phyloP scores from a whole-genome alignment of 2,329 filamentous ascomycete species.

The Xylariaceae sp. region DNA sequence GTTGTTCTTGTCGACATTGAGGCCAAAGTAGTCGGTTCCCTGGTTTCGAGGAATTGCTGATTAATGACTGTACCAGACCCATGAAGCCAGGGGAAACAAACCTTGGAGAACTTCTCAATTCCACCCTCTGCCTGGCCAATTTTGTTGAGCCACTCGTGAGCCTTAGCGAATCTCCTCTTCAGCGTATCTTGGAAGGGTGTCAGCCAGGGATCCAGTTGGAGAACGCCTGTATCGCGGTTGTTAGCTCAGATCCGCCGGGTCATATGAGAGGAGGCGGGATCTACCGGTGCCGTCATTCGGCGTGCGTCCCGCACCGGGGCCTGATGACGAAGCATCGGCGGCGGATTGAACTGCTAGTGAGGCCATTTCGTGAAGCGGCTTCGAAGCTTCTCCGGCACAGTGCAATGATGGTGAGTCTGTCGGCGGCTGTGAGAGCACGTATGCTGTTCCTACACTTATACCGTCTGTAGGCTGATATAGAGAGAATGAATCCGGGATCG shows the following conservation, averaged over 20 bases:
- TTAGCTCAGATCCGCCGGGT: slow-evolving; percentile 14
- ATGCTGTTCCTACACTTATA: background rate
- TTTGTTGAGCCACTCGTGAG: slow-evolving; percentile 79
- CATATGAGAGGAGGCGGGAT: background rate
- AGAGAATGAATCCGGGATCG: background rate
- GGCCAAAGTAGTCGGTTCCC: slow-evolving; percentile 82
- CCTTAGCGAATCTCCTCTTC: slow-evolving; percentile 68
- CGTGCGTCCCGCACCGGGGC: slow-evolving; percentile 34
- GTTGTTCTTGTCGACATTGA: slow-evolving; percentile 74
- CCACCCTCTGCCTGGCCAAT: slow-evolving; percentile 83
- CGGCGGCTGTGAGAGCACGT: background rate
- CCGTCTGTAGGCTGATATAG: background rate
- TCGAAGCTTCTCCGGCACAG: background rate
- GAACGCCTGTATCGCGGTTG: slow-evolving; percentile 56
- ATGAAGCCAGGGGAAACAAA: slow-evolving; percentile 34
- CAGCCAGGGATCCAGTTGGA: slow-evolving; percentile 84
- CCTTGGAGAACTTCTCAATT: slow-evolving; percentile 83
- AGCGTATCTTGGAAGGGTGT: slow-evolving; percentile 76
- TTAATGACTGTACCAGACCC: background rate
- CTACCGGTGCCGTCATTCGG: slow-evolving; percentile 69
- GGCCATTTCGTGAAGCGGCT: slow-evolving; percentile 30
- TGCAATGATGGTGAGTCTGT: background rate
- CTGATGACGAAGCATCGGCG: slow-evolving; percentile 39
- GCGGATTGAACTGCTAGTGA: slow-evolving; percentile 38
- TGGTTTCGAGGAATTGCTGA: slow-evolving; percentile 33